Evolutionary conservation across 2,329 filamentous ascomycete species (phyloP), one percentile per base, ranked within the genome.

Genomic region (Penicillium sp.): DNA sequence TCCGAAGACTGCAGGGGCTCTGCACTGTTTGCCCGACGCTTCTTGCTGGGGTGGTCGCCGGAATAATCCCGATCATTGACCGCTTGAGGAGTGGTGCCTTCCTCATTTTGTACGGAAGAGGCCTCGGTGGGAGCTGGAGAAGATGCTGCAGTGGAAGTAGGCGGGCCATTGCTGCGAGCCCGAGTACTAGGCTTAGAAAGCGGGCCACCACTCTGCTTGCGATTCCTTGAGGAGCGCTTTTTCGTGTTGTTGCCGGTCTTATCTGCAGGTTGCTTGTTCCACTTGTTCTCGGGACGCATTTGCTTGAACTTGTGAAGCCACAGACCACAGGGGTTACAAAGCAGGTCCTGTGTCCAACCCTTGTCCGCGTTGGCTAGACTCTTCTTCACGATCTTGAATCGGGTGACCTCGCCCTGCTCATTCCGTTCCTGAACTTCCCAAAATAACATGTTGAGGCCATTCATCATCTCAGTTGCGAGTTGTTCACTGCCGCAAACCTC

Each of bases 321-420:
- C 39, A 99, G 85, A 16, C 94, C 94, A 69, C 94, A 99, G 53
- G 93, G 91, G 70, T 99, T 99, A 79, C 94, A 99, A 34, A 97
- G 81, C 26, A 89, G 80, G 51, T 89, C 81, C 62, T 89, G 83
- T 42, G 81, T 82, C 79, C 88, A 96, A 38, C 81, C 79, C 68
- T 85, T 87, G 68, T 89, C 85, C 45, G 87, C 84, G 3, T 79
- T 75, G 1, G 78, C 81, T 6, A 92, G 70, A 10, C 81, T 82
- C 70, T 94, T 95, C 46, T 90, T 85, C 70, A 92, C 90, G 42
- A 82, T 78, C 45, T 89, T 84, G 70, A 94, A 91, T 39, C 81
- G 80, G 6, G 77, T 83, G 1, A 86, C 80, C 36, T 81, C 82
- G 18, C 85, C 83, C 15, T 85, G 79, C 0, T 80, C 77, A 63